Evolutionary conservation across 345 rosid genomes (phyloP), one percentile per base, ranked within the genome.

Genomic region (Cardamine resedifolia): DNA sequence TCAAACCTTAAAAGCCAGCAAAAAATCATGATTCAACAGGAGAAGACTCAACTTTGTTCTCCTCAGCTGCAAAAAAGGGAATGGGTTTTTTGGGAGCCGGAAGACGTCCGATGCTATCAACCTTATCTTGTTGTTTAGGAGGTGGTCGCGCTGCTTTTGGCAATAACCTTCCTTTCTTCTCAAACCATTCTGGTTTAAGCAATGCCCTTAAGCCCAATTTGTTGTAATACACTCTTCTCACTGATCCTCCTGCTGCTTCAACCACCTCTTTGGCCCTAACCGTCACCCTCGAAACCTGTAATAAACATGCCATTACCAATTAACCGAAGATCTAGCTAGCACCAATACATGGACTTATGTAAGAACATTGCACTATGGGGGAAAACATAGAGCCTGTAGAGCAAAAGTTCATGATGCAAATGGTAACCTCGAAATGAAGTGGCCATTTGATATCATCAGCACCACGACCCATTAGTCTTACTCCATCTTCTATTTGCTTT

Each of bases 381-480:
- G n/a, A n/a, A n/a, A n/a, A n/a, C n/a, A n/a, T n/a, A n/a, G n/a
- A n/a, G n/a, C n/a, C n/a, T n/a, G n/a, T n/a, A n/a, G 18, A 21
- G 15, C 33, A 47, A 24, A 44, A 19, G 14, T 33, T 55, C 20
- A 33, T 24, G 33, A 60, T 14, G 21, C 24, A 51, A 68, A 60
- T 52, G 49, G 44, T 38, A 62, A 91, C 97, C 98, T 95, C 97
- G 12, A 92, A 84, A 82, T 92, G 94, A 74, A 95, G 87, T 51
- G 98, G 97, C 99, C 99, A 95, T 58, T 88, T 78, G 78, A 95
- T 92, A 61, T 90, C 82, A 62, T 92, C 98, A 47, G 84, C 78
- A 43, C 97, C 99, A 48, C 99, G 92, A 6, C 94, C 97, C 98
- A 90, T 90, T 81, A 95, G 76, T 81, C 99, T 85, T 68, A 90